Conservation (phyloP, 768 basidiomycete species). For the Suillus americanus region DNA sequence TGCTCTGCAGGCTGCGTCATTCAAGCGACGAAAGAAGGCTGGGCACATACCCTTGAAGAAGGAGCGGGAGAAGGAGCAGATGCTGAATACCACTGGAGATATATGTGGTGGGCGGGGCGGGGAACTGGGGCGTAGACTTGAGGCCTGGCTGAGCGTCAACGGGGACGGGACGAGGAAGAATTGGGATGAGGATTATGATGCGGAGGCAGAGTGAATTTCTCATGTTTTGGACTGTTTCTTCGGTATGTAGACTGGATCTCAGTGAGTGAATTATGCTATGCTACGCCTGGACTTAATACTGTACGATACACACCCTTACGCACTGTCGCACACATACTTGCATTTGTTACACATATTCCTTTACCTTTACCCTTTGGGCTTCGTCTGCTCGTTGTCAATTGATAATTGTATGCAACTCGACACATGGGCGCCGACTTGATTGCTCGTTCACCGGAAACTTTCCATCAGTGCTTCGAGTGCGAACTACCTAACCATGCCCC, state of each 20-base stretch:
- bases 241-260: background rate
- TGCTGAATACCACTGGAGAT: slow-evolving; percentile 70
- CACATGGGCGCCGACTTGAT: background rate
- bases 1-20: slow-evolving; percentile 24
- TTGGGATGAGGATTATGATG: slow-evolving; percentile 27
- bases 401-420: background rate
- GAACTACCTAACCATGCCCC: no score
- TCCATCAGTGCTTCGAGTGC: background rate
- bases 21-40: slow-evolving; percentile 35
- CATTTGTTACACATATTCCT: background rate
- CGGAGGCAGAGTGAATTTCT: slow-evolving; percentile 12
- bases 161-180: slow-evolving; percentile 20
- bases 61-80: slow-evolving; percentile 68
- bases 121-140: slow-evolving; percentile 71
- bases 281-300: background rate
- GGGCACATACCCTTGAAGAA: slow-evolving; percentile 53
- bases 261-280: background rate
- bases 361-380: background rate
- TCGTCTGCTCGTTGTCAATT: background rate
- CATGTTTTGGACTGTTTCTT: background rate
- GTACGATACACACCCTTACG: background rate
- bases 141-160: slow-evolving; percentile 64
- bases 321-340: background rate
- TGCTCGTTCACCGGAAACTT: background rate
- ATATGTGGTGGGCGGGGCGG: slow-evolving; percentile 79